Evolutionary conservation across 768 basidiomycete genomes (phyloP).

Genomic region (Lentinula guzmanii): DNA sequence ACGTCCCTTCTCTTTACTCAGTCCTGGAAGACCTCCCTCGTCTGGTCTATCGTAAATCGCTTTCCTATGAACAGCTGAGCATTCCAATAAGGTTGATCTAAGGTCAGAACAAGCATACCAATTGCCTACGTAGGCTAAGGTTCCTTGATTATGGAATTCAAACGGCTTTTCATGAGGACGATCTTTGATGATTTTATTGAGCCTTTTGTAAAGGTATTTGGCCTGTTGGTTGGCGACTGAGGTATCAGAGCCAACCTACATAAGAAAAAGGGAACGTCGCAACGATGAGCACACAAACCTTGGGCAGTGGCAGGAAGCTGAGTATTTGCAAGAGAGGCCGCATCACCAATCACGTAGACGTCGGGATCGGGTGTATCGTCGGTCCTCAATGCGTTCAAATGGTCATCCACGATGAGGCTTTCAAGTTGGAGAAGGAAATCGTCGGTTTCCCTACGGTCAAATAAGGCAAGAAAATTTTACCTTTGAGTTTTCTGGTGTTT

Average conservation of each 20-base stretch:
- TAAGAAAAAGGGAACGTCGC: slow-evolving; percentile 8
- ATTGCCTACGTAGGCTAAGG: slow-evolving; percentile 75
- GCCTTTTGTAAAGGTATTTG: slow-evolving; percentile 55
- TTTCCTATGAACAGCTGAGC: slow-evolving; percentile 41
- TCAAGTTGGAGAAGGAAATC: neutral
- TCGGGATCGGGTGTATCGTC: slow-evolving; percentile 53
- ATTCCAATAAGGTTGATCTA: slow-evolving; percentile 1
- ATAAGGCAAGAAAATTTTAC: slow-evolving; percentile 19
- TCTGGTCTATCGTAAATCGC: slow-evolving; percentile 69
- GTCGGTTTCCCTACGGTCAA: neutral
- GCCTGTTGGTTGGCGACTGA: slow-evolving; percentile 76
- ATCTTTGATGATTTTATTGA: slow-evolving; percentile 59
- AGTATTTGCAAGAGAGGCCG: slow-evolving; percentile 49
- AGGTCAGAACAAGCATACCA: slow-evolving; percentile 32
- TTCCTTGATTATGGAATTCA: slow-evolving; percentile 66
- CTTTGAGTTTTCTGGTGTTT: slow-evolving; percentile 58
- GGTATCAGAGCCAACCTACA: slow-evolving; percentile 1
- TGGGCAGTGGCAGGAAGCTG: slow-evolving; percentile 82
- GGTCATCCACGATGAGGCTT: slow-evolving; percentile 19
- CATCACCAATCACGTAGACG: slow-evolving; percentile 82
- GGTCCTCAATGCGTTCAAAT: slow-evolving; percentile 54
- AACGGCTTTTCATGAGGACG: slow-evolving; percentile 46
- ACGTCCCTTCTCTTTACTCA: slow-evolving; percentile 58
- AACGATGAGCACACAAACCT: slow-evolving; percentile 32
- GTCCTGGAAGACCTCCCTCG: slow-evolving; percentile 31